phyloP scores from a whole-genome alignment of 768 basidiomycete genomes.

The Gautieria morchelliformis region DNA sequence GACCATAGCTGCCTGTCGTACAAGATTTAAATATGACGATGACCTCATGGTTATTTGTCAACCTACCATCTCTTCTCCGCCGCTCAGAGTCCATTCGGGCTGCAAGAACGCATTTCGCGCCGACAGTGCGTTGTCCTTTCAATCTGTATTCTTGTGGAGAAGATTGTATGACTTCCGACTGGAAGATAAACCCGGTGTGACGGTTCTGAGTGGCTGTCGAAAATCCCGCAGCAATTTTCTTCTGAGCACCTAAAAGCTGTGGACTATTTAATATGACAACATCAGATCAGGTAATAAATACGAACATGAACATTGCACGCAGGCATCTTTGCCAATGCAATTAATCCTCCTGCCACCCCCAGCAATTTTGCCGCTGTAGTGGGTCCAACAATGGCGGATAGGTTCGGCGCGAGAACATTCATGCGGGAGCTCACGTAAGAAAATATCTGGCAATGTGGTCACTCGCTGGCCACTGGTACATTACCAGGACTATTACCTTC shows the following conservation, averaged over 20 bases:
- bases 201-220: slow-evolving; percentile 79
- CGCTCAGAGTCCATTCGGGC: slow-evolving; percentile 93
- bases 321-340: slow-evolving; percentile 88
- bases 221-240: slow-evolving; percentile 87
- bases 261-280: not conserved
- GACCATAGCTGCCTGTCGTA: slow-evolving; percentile 63
- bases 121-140: slow-evolving; percentile 87
- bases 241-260: slow-evolving; percentile 89
- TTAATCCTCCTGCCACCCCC: slow-evolving; percentile 91
- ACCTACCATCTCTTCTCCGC: slow-evolving; percentile 62
- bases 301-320: slow-evolving; percentile 90
- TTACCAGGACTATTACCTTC: slow-evolving; percentile 42
- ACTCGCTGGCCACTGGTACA: not conserved
- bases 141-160: slow-evolving; percentile 86
- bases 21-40: not conserved
- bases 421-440: slow-evolving; percentile 99
- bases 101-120: slow-evolving; percentile 83
- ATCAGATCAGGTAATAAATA: not conserved
- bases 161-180: slow-evolving; percentile 77
- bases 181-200: slow-evolving; percentile 96
- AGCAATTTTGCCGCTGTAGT: slow-evolving; percentile 97
- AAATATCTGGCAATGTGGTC: slow-evolving; percentile 60
- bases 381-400: slow-evolving; percentile 97
- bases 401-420: slow-evolving; percentile 96
- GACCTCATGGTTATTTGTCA: not conserved